Conservation (phyloP, 2,329 filamentous ascomycete species). For the Penicillium paneum region DNA sequence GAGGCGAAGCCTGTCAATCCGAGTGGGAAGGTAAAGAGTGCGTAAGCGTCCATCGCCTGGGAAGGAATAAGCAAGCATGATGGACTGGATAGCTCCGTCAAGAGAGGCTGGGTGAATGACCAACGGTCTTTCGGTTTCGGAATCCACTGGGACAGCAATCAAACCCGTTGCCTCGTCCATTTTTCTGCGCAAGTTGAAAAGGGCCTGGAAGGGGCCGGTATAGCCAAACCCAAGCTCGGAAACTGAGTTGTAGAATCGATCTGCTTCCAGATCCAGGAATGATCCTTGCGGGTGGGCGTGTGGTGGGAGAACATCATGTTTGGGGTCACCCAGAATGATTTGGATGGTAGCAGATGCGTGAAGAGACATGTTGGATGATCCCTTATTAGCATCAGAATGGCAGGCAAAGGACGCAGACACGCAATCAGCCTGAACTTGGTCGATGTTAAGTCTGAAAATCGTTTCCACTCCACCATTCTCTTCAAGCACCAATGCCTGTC, state of each 20-base stretch:
- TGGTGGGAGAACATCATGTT: slow-evolving; percentile 10
- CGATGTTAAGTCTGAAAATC: slow-evolving; percentile 21
- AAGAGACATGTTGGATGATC: slow-evolving; percentile 14
- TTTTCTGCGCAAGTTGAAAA: slow-evolving; percentile 16
- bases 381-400: slow-evolving; percentile 19
- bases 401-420: slow-evolving; percentile 18
- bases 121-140: slow-evolving; percentile 1
- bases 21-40: slow-evolving; percentile 22
- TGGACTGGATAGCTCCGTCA: slow-evolving; percentile 22
- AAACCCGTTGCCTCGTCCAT: slow-evolving; percentile 21
- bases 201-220: slow-evolving; percentile 21
- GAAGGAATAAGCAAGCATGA: slow-evolving; percentile 23
- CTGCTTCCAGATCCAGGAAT: slow-evolving; percentile 18
- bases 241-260: slow-evolving; percentile 28
- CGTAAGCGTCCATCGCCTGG: slow-evolving; percentile 21
- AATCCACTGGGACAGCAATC: slow-evolving; percentile 12
- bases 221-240: slow-evolving; percentile 27
- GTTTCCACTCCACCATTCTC: slow-evolving; percentile 21
- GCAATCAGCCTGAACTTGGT: background rate
- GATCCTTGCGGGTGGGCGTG: background rate
- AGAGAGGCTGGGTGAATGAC: slow-evolving; percentile 17
- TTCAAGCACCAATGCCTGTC: slow-evolving; percentile 27
- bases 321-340: slow-evolving; percentile 10
- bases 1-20: slow-evolving; percentile 18
- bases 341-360: slow-evolving; percentile 14